Evolutionary conservation across 2,329 filamentous ascomycete genomes (phyloP).

Genomic region (Bipolaris sorokiniana): DNA sequence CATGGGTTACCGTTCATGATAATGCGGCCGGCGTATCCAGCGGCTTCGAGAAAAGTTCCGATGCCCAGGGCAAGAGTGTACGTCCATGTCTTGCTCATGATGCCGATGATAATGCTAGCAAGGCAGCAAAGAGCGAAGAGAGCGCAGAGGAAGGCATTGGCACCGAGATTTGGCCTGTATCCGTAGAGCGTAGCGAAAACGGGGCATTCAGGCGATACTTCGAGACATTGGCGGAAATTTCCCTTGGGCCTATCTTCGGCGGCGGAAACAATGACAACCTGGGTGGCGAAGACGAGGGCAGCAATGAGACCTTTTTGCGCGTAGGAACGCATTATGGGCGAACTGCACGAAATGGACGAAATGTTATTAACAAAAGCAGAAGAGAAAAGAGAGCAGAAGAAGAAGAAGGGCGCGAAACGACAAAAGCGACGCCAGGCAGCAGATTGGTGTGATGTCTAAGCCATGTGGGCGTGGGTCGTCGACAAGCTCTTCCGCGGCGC

Average conservation of each 20-base stretch:
- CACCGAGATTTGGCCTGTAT: constrained; percentile 48
- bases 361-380: background rate
- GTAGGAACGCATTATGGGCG: constrained; percentile 12
- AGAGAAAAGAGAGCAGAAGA: background rate
- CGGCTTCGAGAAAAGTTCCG: constrained; percentile 51
- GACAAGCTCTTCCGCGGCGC: constrained; percentile 5
- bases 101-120: constrained; percentile 23
- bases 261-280: constrained; percentile 20
- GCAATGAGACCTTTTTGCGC: constrained; percentile 17
- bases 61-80: constrained; percentile 52
- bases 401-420: constrained; percentile 1
- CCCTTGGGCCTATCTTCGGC: constrained; percentile 28
- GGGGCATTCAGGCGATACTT: constrained; percentile 36
- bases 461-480: constrained; percentile 4
- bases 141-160: constrained; percentile 48
- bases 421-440: constrained; percentile 1
- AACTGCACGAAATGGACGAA: background rate
- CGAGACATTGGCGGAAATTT: constrained; percentile 31
- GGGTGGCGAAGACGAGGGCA: constrained; percentile 15
- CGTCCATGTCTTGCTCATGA: constrained; percentile 47
- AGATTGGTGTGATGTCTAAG: constrained; percentile 5
- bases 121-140: constrained; percentile 31
- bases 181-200: constrained; percentile 50
- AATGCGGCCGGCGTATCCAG: constrained; percentile 53
- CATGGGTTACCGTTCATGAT: constrained; percentile 53